phyloP scores from a whole-genome alignment of 306 rosid genomes.

The Medicago arabica region DNA sequence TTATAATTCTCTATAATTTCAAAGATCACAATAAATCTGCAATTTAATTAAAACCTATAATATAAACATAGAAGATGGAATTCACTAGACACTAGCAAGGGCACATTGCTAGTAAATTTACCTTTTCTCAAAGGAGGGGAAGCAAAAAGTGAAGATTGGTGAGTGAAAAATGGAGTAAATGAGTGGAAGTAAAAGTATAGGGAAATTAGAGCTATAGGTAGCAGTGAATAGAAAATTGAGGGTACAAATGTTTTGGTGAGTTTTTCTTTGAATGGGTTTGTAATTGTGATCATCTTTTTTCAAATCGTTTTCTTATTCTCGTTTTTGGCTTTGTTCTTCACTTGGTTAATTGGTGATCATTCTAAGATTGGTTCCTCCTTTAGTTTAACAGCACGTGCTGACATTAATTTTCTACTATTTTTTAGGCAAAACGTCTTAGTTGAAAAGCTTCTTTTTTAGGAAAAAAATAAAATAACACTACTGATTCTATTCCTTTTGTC shows the following conservation, averaged over 20 bases:
- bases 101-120: background rate
- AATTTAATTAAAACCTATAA: no score
- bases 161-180: background rate
- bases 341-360: no score
- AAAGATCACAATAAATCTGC: no score
- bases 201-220: background rate
- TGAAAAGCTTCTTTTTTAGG: background rate
- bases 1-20: no score
- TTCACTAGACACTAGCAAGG: background rate
- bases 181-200: background rate
- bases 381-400: background rate
- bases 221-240: conserved; percentile 10
- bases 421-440: background rate
- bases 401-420: background rate
- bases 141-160: background rate
- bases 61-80: background rate
- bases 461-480: no score
- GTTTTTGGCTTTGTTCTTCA: background rate
- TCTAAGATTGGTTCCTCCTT: background rate
- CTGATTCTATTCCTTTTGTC: no score
- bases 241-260: background rate
- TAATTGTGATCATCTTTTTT: background rate
- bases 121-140: background rate
- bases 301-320: background rate
- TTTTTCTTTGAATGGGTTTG: background rate